Base-by-base conservation (phyloP, 225 moss, liverwort and hornwort species). In the Polytrichum commune region DNA sequence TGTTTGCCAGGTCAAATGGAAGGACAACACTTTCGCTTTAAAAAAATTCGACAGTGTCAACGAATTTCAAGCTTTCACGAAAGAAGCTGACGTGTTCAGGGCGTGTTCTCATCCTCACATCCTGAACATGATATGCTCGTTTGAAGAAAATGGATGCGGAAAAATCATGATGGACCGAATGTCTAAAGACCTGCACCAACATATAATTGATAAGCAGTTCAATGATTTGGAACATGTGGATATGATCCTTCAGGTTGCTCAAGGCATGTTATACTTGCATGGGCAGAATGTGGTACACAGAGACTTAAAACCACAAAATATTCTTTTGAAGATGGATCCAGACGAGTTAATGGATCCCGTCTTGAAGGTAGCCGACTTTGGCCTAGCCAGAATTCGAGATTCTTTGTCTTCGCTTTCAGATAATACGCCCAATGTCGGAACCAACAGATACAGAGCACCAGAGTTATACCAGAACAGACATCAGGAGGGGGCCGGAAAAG, bases 201-300 rank as follows among this genome's bases (percentile, higher is more conserved):
- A 46, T 46, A 46, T 46, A 46, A 13, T 3, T 13, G 46, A 46
- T 46, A 13, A 46, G 46, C 46, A 13, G 16, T 46, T 46, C 16
- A 13, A 0, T 46, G 2, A 0, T 46, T 16, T 46, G 13, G 13
- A 2, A 46, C 46, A 46, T 16, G 29, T 77, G n/a, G 62, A 77
- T 33, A 24, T 72, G 8, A 66, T 72, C 6, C 46, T 67, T 38
- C 67, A 77, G 25, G 62, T 77, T 24, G 67, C 67, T 22, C 62
- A 77, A 9, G 77, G 77, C 30, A 68, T 77, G 72, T 29, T 60
- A 18, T 72, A 77, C 54, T 67, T 77, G 1, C 67, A 73, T 2
- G 24, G 26, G 30, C 62, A 54, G 67, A 54, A 3, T 27, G 67
- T 77, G 5, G 1, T 53, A 2, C 77, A 78, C 5, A 53, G 72